phyloP scores from a whole-genome alignment of 495 filamentous ascomycete genomes.

The Aspergillus cavernicola region DNA sequence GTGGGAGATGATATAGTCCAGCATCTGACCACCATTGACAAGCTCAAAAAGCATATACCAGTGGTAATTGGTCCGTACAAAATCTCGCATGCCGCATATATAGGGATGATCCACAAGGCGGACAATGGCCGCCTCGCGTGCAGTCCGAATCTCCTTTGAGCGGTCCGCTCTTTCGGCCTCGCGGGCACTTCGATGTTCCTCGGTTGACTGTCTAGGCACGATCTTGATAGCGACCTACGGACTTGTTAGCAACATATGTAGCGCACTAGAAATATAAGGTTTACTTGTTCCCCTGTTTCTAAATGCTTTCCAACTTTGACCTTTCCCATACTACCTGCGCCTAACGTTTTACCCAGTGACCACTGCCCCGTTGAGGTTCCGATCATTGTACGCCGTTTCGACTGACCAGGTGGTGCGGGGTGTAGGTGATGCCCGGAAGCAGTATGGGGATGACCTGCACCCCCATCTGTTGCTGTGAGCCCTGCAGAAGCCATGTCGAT shows the following conservation, averaged over 20 bases:
- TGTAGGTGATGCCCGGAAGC: constrained; percentile 31
- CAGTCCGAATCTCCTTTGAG: constrained; percentile 95
- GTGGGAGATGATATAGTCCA: constrained; percentile 99
- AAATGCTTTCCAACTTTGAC: constrained; percentile 82
- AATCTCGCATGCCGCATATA: constrained; percentile 94
- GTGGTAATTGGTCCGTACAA: constrained; percentile 91
- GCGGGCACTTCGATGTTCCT: constrained; percentile 74
- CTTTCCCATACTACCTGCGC: constrained; percentile 96
- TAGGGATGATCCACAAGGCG: constrained; percentile 93
- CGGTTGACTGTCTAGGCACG: constrained; percentile 82
- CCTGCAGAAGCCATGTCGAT: constrained; percentile 53
- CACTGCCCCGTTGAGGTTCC: constrained; percentile 81
- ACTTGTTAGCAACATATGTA: neutral
- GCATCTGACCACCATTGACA: constrained; percentile 98
- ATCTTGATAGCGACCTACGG: constrained; percentile 93
- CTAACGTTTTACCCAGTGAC: constrained; percentile 94
- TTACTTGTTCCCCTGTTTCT: constrained; percentile 77
- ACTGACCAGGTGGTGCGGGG: constrained; percentile 39
- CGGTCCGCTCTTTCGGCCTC: constrained; percentile 86
- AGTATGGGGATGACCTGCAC: constrained; percentile 43
- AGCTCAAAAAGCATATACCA: constrained; percentile 99
- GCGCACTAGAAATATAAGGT: constrained; percentile 6
- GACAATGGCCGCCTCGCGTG: constrained; percentile 94
- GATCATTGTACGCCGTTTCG: constrained; percentile 75
- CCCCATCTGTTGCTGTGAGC: constrained; percentile 33